Conservation (phyloP, 305 asterid species). For the Fraxinus latifolia region DNA sequence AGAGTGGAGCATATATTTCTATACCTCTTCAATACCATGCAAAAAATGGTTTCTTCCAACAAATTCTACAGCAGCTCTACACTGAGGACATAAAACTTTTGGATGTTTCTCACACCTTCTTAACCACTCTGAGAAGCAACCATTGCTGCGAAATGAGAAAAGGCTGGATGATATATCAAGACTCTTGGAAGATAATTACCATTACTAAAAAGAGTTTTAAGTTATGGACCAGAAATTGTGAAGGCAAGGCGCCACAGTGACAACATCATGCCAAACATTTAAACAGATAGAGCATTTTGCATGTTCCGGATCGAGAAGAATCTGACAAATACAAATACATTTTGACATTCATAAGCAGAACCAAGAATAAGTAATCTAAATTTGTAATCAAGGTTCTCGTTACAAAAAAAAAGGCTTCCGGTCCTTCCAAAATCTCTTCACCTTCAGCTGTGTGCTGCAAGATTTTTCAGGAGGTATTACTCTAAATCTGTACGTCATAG, state of each 20-base stretch:
- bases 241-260: constrained; percentile 96
- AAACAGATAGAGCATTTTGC: constrained; percentile 88
- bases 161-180: constrained; percentile 6
- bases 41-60: constrained; percentile 91
- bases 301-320: constrained; percentile 76
- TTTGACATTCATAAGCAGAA: constrained; percentile 17
- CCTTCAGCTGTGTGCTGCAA: constrained; percentile 61
- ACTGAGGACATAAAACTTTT: constrained; percentile 79
- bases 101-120: constrained; percentile 71
- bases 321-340: constrained; percentile 35
- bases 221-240: constrained; percentile 81
- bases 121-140: constrained; percentile 98
- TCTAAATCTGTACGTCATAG: constrained; percentile 67
- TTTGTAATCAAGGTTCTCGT: background rate
- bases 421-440: constrained; percentile 20
- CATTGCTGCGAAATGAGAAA: constrained; percentile 61
- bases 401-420: background rate
- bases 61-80: constrained; percentile 85
- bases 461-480: constrained; percentile 61
- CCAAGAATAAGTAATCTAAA: background rate
- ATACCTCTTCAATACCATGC: constrained; percentile 86
- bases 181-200: constrained; percentile 10
- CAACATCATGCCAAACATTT: constrained; percentile 92
- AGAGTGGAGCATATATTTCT: background rate
- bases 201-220: constrained; percentile 19